phyloP scores from a whole-genome alignment of 2,329 filamentous ascomycete species.

The Neobulgaria alba region DNA sequence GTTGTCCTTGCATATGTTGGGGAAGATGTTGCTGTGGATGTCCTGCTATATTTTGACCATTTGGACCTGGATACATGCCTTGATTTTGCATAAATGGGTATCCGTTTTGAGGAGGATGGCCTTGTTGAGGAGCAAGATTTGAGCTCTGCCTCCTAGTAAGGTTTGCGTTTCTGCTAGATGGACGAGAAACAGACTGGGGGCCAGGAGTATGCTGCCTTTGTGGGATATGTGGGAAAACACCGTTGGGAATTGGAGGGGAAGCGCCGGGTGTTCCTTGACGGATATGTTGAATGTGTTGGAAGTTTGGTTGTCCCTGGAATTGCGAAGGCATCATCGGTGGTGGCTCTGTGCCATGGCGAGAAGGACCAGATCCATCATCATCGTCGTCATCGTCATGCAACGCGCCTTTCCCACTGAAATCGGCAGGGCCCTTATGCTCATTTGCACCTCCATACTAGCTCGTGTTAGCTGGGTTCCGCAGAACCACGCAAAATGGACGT shows the following conservation, averaged over 20 bases:
- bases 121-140: conserved; percentile 61
- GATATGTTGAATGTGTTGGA: conserved; percentile 75
- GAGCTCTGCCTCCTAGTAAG: conserved; percentile 57
- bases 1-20: conserved; percentile 28
- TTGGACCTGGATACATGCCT: conserved; percentile 70
- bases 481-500: conserved; percentile 33
- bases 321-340: conserved; percentile 61
- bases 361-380: conserved; percentile 61
- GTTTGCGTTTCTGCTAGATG: conserved; percentile 71
- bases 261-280: conserved; percentile 75
- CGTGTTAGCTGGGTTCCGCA: conserved; percentile 13
- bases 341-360: conserved; percentile 32
- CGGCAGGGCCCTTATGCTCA: conserved; percentile 90
- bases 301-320: conserved; percentile 59
- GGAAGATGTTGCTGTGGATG: conserved; percentile 27
- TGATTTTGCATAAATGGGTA: conserved; percentile 83
- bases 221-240: conserved; percentile 31
- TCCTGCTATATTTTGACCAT: conserved; percentile 20
- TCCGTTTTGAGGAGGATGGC: conserved; percentile 56
- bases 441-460: conserved; percentile 79
- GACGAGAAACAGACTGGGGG: conserved; percentile 64
- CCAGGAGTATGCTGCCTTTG: conserved; percentile 72
- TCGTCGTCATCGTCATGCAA: conserved; percentile 78
- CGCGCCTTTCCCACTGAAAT: conserved; percentile 74
- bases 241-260: conserved; percentile 73